Base-by-base conservation (phyloP, 345 rosid species). In the Acer negundo region DNA sequence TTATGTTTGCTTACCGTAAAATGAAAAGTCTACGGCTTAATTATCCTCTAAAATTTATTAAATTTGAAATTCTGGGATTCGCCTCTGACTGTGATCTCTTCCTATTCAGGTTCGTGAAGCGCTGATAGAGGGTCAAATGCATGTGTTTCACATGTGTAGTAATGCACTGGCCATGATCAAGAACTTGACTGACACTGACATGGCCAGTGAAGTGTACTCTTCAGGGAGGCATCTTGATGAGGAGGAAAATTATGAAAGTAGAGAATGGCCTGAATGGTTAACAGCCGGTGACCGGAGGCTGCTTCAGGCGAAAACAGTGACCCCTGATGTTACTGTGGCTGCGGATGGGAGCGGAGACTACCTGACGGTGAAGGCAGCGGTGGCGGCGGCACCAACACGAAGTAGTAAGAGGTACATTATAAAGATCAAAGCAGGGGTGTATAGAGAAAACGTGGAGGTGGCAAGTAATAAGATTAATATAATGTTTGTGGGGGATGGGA, bases 401-500 rank as follows among this genome's bases (percentile, higher is more conserved):
- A 93, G 97, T 71, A 84, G 78, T 1, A 85, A 19, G n/a, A 84
- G 97, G 75, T 92, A 85, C 82, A 78, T 93, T 42, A 95, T 95
- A 31, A 87, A 72, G 80, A 91, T 95, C 11, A 91, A 91, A 74
- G 94, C 97, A 0, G 98, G 98, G 3, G 89, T 88, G 42, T 95
- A 95, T 75, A 84, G 78, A 71, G 98, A 95, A 75, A 93, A 89
- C 62, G 98, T 95, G 84, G 94, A 86, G 2, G 90, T 95, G 20
- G 64, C 91, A 0, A 93, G 85, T 80, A 80, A 66, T 80, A 88
- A 89, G 77, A 80, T 75, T 19, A 93, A 90, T 63, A 77, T 95
- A 26, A 89, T 95, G 99, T 90, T 95, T n/a, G n/a, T 93, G 49
- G 99, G 99, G 68, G 99, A 93, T 75, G 99, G 94, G 51, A 84